These are phyloP conservation scores for Solanum aculeatissimum DNA, from an alignment of 305 asterid species.

Conservation along the genomic window DNA sequence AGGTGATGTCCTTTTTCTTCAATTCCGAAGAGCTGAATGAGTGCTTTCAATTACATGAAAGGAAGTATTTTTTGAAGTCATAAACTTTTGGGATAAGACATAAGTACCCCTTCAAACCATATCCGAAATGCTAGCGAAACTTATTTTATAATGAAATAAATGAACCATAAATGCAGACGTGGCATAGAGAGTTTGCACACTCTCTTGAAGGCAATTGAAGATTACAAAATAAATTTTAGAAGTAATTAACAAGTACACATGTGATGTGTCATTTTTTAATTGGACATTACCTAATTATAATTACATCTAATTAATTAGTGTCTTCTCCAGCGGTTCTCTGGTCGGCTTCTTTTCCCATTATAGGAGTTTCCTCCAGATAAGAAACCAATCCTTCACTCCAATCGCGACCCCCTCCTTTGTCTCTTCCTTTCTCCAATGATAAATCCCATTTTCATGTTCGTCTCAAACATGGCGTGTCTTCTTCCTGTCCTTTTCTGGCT, in stretches of 20 bases:
- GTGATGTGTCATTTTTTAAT: no score
- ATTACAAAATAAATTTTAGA: no score
- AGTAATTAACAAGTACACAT: no score
- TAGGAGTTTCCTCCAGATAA: slow-evolving; percentile 53
- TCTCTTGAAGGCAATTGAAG: no score
- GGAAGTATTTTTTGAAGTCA: background rate
- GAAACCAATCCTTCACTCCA: slow-evolving; percentile 37
- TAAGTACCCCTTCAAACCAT: no score
- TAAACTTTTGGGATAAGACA: background rate
- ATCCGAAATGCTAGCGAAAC: no score
- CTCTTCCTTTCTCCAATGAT: slow-evolving; percentile 36
- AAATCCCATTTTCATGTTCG: slow-evolving; percentile 28
- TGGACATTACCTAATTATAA: no score
- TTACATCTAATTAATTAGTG: no score
- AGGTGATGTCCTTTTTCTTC: background rate
- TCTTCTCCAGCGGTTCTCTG: no score
- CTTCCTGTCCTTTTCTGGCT: slow-evolving; percentile 17
- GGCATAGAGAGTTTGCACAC: no score
- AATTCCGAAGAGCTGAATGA: background rate
- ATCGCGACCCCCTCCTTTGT: slow-evolving; percentile 21
- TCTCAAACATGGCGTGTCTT: background rate
- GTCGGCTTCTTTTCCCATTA: slow-evolving; percentile 39
- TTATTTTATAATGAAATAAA: no score
- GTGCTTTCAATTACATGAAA: background rate
- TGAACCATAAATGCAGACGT: no score